Evolutionary conservation across 2,329 filamentous ascomycete genomes (phyloP).

Genomic region (Albophoma yamanashiensis): DNA sequence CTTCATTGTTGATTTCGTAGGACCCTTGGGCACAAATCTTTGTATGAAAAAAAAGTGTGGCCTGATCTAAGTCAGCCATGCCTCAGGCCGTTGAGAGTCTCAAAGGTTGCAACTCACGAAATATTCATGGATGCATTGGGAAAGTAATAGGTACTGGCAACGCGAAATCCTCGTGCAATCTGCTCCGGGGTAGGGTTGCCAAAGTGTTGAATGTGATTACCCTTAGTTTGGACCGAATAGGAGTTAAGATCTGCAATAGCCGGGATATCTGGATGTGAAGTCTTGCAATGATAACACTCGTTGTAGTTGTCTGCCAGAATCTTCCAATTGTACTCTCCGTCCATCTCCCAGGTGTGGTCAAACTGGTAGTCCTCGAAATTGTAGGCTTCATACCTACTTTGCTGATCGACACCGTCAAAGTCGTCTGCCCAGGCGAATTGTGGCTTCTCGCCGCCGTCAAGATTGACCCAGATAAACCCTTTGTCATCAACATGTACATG

Average conservation of each 20-base stretch:
- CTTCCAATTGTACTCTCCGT: slow-evolving; percentile 50
- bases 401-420: slow-evolving; percentile 34
- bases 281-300: slow-evolving; percentile 54
- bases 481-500: slow-evolving; percentile 41
- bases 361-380: slow-evolving; percentile 44
- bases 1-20: slow-evolving; percentile 41
- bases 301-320: slow-evolving; percentile 54
- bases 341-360: slow-evolving; percentile 47
- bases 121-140: slow-evolving; percentile 40
- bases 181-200: slow-evolving; percentile 36
- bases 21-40: slow-evolving; percentile 44
- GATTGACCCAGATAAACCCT: slow-evolving; percentile 49
- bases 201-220: slow-evolving; percentile 38
- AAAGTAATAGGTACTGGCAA: slow-evolving; percentile 37
- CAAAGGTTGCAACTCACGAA: slow-evolving; percentile 25
- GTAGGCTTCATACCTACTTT: slow-evolving; percentile 32
- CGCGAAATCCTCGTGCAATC: slow-evolving; percentile 31
- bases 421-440: slow-evolving; percentile 41
- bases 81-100: too few species aligned
- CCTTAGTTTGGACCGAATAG: slow-evolving; percentile 39
- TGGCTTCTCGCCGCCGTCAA: slow-evolving; percentile 34
- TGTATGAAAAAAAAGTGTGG: slow-evolving; percentile 56
- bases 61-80: slow-evolving; percentile 14
- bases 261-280: slow-evolving; percentile 46
- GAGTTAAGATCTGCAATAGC: slow-evolving; percentile 44